Conservation (phyloP, 208 protist species). For the Wallacemonas rigidus region DNA sequence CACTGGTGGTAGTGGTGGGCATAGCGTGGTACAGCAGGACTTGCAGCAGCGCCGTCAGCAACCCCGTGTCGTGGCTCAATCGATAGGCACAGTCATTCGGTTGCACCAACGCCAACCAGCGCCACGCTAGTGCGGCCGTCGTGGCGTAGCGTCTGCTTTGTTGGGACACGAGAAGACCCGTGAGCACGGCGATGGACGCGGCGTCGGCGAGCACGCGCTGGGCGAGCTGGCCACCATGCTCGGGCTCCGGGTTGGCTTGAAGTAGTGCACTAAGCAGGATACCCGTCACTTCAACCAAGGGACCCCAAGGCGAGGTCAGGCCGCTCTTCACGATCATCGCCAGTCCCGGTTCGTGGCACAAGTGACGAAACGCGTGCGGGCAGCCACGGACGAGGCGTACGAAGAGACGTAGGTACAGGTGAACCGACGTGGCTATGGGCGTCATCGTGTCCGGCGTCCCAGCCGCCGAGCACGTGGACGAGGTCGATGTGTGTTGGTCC, state of each 20-base stretch:
- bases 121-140: slow-evolving; percentile 45
- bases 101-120: slow-evolving; percentile 52
- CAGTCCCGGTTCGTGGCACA: background rate
- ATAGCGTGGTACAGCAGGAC: slow-evolving; percentile 26
- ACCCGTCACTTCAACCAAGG: background rate
- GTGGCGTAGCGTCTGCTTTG: slow-evolving; percentile 34
- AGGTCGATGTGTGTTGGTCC: background rate
- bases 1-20: background rate
- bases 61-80: slow-evolving; percentile 21
- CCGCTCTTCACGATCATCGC: background rate
- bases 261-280: background rate
- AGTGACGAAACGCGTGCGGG: slow-evolving; percentile 4
- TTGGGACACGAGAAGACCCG: slow-evolving; percentile 31
- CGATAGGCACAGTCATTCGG: slow-evolving; percentile 23
- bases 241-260: slow-evolving; percentile 10
- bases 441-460: too few relatives aligned
- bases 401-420: slow-evolving; percentile 6
- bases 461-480: too few relatives aligned
- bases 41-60: slow-evolving; percentile 35
- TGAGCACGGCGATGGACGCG: slow-evolving; percentile 26
- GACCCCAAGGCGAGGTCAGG: background rate
- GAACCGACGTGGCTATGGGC: background rate
- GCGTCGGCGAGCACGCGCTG: slow-evolving; percentile 39
- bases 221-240: slow-evolving; percentile 21
- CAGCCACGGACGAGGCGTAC: slow-evolving; percentile 5